Percentiles rank a stretch among this genome's conserved stretches.
phyloP scores from a whole-genome alignment of 2,329 filamentous ascomycete genomes.

The Exophiala aquamarina region DNA sequence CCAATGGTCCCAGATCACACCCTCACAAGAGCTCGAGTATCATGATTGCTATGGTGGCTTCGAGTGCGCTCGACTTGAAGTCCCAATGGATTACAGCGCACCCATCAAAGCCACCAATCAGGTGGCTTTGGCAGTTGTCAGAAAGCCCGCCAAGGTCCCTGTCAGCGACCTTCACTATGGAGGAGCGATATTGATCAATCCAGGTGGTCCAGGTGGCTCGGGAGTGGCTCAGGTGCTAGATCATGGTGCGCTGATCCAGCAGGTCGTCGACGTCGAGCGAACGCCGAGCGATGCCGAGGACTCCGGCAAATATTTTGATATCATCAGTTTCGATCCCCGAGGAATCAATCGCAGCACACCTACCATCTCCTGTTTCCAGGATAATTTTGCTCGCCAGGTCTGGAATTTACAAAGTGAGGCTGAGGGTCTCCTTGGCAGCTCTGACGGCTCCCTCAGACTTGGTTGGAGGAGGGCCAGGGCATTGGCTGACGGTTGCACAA shows the following conservation, averaged over 20 bases:
- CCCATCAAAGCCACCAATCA: conserved; percentile 31
- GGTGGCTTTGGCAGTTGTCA: conserved; percentile 46
- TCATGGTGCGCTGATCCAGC: conserved; percentile 13
- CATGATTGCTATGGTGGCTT: conserved; percentile 45
- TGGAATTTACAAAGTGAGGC: conserved; percentile 15
- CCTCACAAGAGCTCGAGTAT: conserved; percentile 34
- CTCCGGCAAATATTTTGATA: conserved; percentile 39
- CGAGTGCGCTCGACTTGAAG: conserved; percentile 48
- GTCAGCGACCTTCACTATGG: conserved; percentile 43
- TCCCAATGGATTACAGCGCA: conserved; percentile 48
- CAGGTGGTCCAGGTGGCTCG: conserved; percentile 40
- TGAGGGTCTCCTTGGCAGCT: conserved; percentile 14
- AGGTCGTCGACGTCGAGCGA: conserved; percentile 28
- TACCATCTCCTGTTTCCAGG: conserved; percentile 27
- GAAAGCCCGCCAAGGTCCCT: conserved; percentile 40
- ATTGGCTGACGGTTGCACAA: conserved; percentile 10
- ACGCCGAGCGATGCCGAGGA: conserved; percentile 1
- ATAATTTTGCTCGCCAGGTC: conserved; percentile 10
- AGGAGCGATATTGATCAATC: conserved; percentile 49
- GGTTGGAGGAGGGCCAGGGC: conserved; percentile 13
- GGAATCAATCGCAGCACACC: conserved; percentile 37
- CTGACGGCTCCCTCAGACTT: conserved; percentile 8
- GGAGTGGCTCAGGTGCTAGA: conserved; percentile 33
- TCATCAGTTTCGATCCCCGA: conserved; percentile 43
- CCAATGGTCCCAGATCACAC: conserved; percentile 19